A percentile compares a stretch with the other conserved stretches of the same genome.
Evolutionary conservation across 345 rosid species (phyloP).

Genomic region (Eucalyptus cladocalyx): DNA sequence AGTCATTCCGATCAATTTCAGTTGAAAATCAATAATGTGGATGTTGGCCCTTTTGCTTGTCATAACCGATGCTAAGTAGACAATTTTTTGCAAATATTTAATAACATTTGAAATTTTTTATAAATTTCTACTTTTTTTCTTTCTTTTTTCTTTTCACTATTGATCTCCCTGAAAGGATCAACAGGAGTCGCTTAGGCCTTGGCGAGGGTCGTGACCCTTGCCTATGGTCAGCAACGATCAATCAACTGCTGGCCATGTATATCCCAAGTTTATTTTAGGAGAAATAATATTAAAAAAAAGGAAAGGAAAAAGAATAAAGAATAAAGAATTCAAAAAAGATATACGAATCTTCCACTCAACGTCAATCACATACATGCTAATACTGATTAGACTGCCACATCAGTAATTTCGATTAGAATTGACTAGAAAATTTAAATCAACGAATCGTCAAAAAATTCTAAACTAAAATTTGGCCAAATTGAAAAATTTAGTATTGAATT

Average conservation of each 20-base stretch:
- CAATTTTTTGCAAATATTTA: not conserved
- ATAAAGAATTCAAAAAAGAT: not conserved
- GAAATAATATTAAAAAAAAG: not conserved
- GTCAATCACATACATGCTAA: accelerated
- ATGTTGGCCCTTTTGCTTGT: accelerated
- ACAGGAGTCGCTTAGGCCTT: not conserved
- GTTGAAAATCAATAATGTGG: not conserved
- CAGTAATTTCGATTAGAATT: not conserved
- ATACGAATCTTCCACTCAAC: not conserved
- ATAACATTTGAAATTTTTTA: not conserved
- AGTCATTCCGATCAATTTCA: not conserved
- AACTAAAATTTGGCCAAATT: not conserved
- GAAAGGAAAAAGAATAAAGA: not conserved
- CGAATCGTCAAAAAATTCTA: not conserved
- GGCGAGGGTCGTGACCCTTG: not conserved
- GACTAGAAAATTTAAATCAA: not conserved
- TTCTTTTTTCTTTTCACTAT: not conserved
- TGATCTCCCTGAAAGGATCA: not conserved
- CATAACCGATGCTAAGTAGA: not conserved
- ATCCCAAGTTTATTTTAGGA: not conserved
- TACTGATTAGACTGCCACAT: not conserved
- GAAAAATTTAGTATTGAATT: not conserved
- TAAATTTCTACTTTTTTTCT: not conserved
- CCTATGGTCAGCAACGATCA: not conserved
- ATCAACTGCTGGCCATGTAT: not conserved